These are phyloP conservation scores for Pythium chondricola DNA, from an alignment of 352 stramenopile species.

Conservation along the genomic window DNA sequence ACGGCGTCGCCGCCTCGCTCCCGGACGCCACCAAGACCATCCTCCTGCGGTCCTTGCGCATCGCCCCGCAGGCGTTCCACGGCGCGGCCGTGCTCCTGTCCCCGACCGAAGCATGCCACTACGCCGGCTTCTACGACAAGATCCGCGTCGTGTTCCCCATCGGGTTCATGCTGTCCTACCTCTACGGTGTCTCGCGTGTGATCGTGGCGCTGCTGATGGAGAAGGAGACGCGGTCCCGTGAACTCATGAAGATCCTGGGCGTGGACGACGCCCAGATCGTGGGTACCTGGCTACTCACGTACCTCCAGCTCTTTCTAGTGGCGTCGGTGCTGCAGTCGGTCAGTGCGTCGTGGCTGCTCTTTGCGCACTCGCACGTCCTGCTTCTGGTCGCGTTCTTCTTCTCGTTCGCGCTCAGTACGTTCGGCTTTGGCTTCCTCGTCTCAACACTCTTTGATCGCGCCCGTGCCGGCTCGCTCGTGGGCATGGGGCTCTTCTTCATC, in stretches of 20 bases:
- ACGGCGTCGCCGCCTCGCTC: slow-evolving; percentile 26
- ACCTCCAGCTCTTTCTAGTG: slow-evolving; percentile 48
- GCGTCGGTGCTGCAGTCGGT: slow-evolving; percentile 43
- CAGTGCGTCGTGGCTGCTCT: slow-evolving; percentile 28
- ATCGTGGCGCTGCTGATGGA: slow-evolving; percentile 89
- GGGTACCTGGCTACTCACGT: slow-evolving; percentile 71
- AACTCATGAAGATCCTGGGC: slow-evolving; percentile 91
- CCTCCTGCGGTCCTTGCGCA: slow-evolving; percentile 42
- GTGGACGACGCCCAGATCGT: slow-evolving; percentile 53
- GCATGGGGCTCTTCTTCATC: slow-evolving; percentile 72
- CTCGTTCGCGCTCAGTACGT: slow-evolving; percentile 69
- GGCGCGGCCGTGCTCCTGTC: slow-evolving; percentile 37
- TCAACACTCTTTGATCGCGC: slow-evolving; percentile 55
- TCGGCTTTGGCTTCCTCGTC: slow-evolving; percentile 74
- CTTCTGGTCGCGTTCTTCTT: slow-evolving; percentile 69
- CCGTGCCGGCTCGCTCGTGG: slow-evolving; percentile 51
- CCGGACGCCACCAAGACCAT: slow-evolving; percentile 23
- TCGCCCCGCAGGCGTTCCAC: slow-evolving; percentile 57
- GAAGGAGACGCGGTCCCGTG: slow-evolving; percentile 88
- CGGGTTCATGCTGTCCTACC: slow-evolving; percentile 89
- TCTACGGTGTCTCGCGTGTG: slow-evolving; percentile 89
- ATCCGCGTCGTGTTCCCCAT: slow-evolving; percentile 75
- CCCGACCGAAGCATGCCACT: slow-evolving; percentile 47
- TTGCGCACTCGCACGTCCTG: slow-evolving; percentile 30
- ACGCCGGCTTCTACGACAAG: slow-evolving; percentile 74